Evolutionary conservation across 805 yeast genomes (phyloP), one percentile per base, ranked within the genome.

Genomic region (Sungouiella thailandica): DNA sequence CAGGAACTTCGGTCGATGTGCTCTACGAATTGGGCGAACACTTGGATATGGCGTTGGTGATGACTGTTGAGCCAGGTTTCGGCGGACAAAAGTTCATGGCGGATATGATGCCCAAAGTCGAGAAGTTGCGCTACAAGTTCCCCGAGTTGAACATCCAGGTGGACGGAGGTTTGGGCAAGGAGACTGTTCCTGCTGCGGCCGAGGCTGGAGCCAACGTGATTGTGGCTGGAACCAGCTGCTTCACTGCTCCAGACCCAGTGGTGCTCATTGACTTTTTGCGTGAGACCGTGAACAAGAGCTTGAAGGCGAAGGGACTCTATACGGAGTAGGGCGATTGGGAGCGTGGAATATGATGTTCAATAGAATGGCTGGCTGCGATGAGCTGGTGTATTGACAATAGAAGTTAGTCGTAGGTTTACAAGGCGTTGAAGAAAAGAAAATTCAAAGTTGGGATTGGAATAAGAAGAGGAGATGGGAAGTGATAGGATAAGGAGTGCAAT

Each of bases 21-120:
- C 71, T 89, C 27, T 79, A 69, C 50, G 89, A 85, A 18, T 63
- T 85, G 40, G 90, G 81, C 17, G 81, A 80, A 30, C 66, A 75
- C 36, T 69, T 90, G 47, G 97, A 93, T 58, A 86, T 90, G 96
- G 89, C 86, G n/a, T 70, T 93, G 38, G 82, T 93, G 27, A 93
- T 90, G 97, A 93, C 98, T 2, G 97, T 93, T 23, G 98, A 93
- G 65, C 98, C 98, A 10, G 98, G 98, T 1, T 90, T 93, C 57
- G 98, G 98, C 15, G 98, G 98, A 29, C 98, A 93, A 65, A 83
- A 83, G 59, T 93, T 93, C 69, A 88, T 86, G 96, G 66, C 78
- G 13, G 85, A 78, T 39, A 89, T 90, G 96, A 89, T 93, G 97
- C 87, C 94, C 42, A 90, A 90, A 63, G 97, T 90, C 31, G 81